Evolutionary conservation across 768 basidiomycete species (phyloP).

Genomic region (Lactarius evosmus): DNA sequence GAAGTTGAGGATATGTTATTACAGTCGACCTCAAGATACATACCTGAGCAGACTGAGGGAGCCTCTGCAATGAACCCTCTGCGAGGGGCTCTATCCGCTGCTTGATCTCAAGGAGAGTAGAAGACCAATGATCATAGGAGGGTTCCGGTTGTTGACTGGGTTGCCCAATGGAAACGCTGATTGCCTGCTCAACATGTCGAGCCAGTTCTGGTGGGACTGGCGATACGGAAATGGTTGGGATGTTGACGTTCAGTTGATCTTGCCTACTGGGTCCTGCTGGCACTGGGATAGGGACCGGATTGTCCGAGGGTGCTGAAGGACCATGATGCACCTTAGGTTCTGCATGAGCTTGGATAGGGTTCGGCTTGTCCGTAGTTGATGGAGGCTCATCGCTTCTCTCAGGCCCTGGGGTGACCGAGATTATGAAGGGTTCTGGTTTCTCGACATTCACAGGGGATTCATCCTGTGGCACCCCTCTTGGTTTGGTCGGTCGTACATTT

Average conservation of each 20-base stretch:
- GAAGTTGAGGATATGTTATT: background rate
- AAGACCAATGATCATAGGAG: background rate
- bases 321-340: background rate
- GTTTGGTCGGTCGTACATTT: background rate
- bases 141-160: background rate
- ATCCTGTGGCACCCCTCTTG: background rate
- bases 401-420: background rate
- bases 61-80: background rate
- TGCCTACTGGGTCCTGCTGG: no score
- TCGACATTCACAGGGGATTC: background rate
- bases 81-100: slow-evolving; percentile 1
- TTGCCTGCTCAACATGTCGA: background rate
- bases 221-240: no score
- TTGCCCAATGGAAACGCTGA: background rate
- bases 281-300: background rate
- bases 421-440: background rate
- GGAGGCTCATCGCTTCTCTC: background rate
- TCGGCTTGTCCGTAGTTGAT: background rate
- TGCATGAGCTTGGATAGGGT: background rate
- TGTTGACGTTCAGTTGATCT: no score
- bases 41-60: slow-evolving; percentile 8
- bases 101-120: slow-evolving; percentile 15
- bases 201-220: background rate
- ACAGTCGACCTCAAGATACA: background rate
- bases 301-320: background rate